Percentiles rank a stretch among this genome's conserved stretches.
Evolutionary conservation across 2,329 filamentous ascomycete species (phyloP).

Genomic region (Fusarium foetens): DNA sequence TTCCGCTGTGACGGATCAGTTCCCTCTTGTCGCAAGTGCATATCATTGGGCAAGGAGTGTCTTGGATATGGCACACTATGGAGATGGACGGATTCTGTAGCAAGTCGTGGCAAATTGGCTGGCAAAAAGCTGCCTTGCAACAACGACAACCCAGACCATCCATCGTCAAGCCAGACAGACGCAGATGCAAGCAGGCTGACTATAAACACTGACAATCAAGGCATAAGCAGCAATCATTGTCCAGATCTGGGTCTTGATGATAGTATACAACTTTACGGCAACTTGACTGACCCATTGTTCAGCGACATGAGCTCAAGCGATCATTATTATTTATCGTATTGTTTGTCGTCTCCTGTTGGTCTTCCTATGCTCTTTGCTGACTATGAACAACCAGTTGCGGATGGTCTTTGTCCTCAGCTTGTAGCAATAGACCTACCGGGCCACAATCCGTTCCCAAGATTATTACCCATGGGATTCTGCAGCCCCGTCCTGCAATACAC

Average conservation of each 20-base stretch:
- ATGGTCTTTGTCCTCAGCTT: not conserved
- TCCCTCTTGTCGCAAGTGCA: constrained; percentile 4
- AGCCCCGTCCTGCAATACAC: not conserved
- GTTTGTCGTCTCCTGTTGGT: not conserved
- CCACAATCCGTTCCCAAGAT: not conserved
- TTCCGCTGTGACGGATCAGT: constrained; percentile 4
- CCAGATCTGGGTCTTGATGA: not conserved
- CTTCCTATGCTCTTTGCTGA: not conserved
- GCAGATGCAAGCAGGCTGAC: not conserved
- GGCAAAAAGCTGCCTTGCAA: not conserved
- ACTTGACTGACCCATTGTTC: not conserved
- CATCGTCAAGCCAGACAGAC: not conserved
- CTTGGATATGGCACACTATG: constrained; percentile 3
- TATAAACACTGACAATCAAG: not conserved
- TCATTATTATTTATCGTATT: constrained; percentile 9
- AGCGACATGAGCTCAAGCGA: not conserved
- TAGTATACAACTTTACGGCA: not conserved
- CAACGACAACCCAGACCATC: fast-evolving
- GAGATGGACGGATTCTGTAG: constrained; percentile 7
- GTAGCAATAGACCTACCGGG: constrained; percentile 12
- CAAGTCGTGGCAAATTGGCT: not conserved
- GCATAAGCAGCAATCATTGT: fast-evolving
- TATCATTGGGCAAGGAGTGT: not conserved
- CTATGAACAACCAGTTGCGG: not conserved
- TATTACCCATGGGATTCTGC: not conserved